Base-by-base conservation (phyloP, 2,329 filamentous ascomycete species). In the Hysterium pulicare region DNA sequence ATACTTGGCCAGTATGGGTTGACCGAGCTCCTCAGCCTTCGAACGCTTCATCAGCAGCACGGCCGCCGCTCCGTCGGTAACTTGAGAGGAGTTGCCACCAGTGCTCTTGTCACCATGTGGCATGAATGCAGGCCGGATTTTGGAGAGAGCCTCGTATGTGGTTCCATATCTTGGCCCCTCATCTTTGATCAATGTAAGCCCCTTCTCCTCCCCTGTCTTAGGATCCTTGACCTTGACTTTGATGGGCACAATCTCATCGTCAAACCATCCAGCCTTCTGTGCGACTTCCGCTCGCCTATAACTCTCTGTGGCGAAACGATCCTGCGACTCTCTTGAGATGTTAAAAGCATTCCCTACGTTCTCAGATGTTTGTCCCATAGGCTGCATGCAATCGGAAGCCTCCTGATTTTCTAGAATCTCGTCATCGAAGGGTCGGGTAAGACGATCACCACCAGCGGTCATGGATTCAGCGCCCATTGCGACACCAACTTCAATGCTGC, bases 291-390 rank as follows among this genome's bases (percentile, higher is more conserved):
- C 93, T 36, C 90, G 80, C 51, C 83, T 80, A 75, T 90, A 98
- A 34, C 84, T 90, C 73, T 94, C 89, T 8, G 86, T 86, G 0
- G 93, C 88, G 67, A 83, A 97, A 53, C 78, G 74, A 69, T 98
- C 93, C 72, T 97, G 87, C 64, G 73, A 71, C 63, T 90, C 83
- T 47, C 93, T 81, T 2, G 81, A 72, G 64, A 98, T 84, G 62
- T 85, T 81, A 68, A 97, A 97, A 71, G 97, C 93, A 37, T 82
- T 82, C 57, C 85, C 89, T 21, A 98, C 90, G 64, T 97, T 97
- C 75, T 98, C 93, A 46, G 86, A 91, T 2, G 93, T 98, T 81
- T 95, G 94, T 17, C 93, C 93, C 93, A 98, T 98, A 53, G 91
- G 87, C 77, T 90, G 81, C 81, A 91, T 81, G 76, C 90, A 93